Base-by-base conservation (phyloP, 2,329 filamentous ascomycete species). In the Tetracladium maxilliforme region DNA sequence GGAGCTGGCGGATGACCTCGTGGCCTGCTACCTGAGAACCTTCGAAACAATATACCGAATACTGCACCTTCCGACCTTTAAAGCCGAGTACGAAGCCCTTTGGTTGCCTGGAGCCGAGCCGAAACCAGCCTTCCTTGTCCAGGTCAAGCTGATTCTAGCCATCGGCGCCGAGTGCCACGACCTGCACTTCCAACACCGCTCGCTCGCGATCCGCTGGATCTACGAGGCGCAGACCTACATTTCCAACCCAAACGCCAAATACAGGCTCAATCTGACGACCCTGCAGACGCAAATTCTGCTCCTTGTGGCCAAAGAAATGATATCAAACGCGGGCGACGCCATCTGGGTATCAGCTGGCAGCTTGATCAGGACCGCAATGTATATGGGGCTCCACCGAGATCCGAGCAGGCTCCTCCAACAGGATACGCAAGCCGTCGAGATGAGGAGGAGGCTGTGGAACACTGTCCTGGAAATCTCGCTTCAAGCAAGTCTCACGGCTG, bases 201-300 rank as follows among this genome's bases (percentile, higher is more conserved):
- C 45, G 6, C 49, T 51, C 0, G 68, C 68, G 1, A 45, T 58
- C n/a, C 51, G 44, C 15, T 75, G 68, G 69, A 45, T 71, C 0
- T 62, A 64, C 27, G 65, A 70, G 32, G 67, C 59, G 1, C 60
- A 66, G 22, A 55, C 54, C 1, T 74, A 63, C 61, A 25, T 64
- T 1, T 56, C 59, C 0, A 53, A 56, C 5, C 69, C 68, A 0
- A 48, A 58, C 4, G 61, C 58, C 36, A 74, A 73, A 31, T 50
- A 54, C 1, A 45, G 54, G 1, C 45, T 72, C 0, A 54, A 48
- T 2, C 44, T 71, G 1, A 52, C 57, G 16, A 52, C 49, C n/a
- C 31, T 74, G 0, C 69, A 74, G 30, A 53, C 43, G 0, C 47
- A 49, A 6, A 40, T 61, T 3, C 39, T 65, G 0, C 46, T 61